Base-by-base conservation (phyloP, 1,284 basidiomycete species). In the Tremellales sp. region DNA sequence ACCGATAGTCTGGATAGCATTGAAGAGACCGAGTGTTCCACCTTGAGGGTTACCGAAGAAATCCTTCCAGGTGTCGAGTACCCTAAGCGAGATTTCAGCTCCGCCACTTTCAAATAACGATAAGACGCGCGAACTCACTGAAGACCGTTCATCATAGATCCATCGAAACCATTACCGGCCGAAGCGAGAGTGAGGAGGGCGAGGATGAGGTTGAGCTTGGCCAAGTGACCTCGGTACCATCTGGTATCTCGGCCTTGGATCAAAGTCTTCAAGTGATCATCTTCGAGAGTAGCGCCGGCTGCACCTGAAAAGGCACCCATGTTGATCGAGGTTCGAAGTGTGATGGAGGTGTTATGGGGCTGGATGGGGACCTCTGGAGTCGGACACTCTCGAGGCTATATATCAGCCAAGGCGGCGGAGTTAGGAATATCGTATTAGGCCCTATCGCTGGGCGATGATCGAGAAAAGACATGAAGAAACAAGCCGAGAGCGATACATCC, bases 141-240 rank as follows among this genome's bases (percentile, higher is more conserved):
- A 25, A 43, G 25, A 24, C 29, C 22, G 27, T 36, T 42, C 25
- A 43, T 36, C 42, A 43, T 43, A 31, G 15, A 21, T 25, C 51
- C 54, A 29, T 58, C 58, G 47, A 48, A 59, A 6, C 57, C 53
- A 52, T 61, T 64, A 17, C 51, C 62, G 44, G 51, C 53, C 8
- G 56, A 59, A 10, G 67, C 62, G 47, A 68, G 61, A 47, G 66
- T 50, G 26, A 60, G 46, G 19, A 68, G 51, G 11, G 60, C 48
- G 19, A 58, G 41, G 43, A 62, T 58, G 31, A 60, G 23, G 41
- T 58, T 68, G 48, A 65, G 59, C 45, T 56, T 57, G 37, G 51
- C 47, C 19, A 54, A 40, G 40, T 55, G 50, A 23, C 61, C 61
- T 17, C 46, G 46, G 54, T 62, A 67, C 62, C 61, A 67, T 27